Evolutionary conservation across 2,329 filamentous ascomycete species (phyloP).

Genomic region (Cryphonectria naterciae): DNA sequence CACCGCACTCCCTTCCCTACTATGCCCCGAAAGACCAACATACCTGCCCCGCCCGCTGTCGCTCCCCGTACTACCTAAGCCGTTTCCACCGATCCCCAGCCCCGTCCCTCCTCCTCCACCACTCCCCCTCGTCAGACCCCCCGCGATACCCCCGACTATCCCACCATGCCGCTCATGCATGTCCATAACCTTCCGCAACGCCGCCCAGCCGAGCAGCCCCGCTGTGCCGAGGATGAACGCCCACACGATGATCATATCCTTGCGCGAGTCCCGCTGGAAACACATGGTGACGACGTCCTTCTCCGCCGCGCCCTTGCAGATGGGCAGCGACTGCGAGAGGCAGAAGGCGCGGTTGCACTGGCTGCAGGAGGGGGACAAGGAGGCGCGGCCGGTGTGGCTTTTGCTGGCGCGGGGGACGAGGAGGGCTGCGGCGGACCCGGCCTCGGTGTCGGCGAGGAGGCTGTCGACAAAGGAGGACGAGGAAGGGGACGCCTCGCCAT

Average conservation of each 20-base stretch:
- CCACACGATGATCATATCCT: conserved; percentile 70
- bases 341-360: conserved; percentile 70
- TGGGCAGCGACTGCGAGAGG: conserved; percentile 60
- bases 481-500: conserved; percentile 31
- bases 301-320: conserved; percentile 65
- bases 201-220: conserved; percentile 64
- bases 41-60: conserved; percentile 34
- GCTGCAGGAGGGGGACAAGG: conserved; percentile 53
- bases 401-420: conserved; percentile 8
- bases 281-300: conserved; percentile 66
- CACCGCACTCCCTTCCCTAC: conserved; percentile 22
- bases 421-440: conserved; percentile 29
- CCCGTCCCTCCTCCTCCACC: conserved; percentile 2
- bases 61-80: conserved; percentile 5
- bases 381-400: conserved; percentile 37
- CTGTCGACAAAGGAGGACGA: conserved; percentile 9
- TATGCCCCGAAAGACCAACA: conserved; percentile 34
- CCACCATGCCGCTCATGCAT: conserved; percentile 38
- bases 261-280: conserved; percentile 69
- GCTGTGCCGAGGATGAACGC: conserved; percentile 63
- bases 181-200: conserved; percentile 53
- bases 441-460: conserved; percentile 8
- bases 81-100: conserved; percentile 5
- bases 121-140: conserved; percentile 21
- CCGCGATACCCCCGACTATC: conserved; percentile 22